phyloP scores from a whole-genome alignment of 208 protist genomes.

The Crithidia expoeki region DNA sequence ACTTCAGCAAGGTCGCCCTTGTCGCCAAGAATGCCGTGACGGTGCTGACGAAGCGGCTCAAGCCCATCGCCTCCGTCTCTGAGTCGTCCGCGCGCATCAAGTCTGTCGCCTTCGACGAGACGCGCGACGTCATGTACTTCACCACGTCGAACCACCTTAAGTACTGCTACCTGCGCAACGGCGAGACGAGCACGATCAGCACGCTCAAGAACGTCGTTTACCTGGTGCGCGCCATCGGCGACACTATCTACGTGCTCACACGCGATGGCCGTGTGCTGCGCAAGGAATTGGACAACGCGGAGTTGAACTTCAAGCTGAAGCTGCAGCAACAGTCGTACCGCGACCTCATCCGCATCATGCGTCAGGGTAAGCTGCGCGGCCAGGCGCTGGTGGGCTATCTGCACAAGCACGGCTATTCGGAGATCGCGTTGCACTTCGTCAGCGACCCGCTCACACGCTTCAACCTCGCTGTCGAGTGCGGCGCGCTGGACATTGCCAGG shows the following conservation, averaged over 20 bases:
- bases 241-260: constrained; percentile 92
- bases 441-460: constrained; percentile 97
- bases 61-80: constrained; percentile 88
- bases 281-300: constrained; percentile 92
- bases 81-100: constrained; percentile 96
- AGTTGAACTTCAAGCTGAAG: constrained; percentile 97
- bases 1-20: constrained; percentile 93
- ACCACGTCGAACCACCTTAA: constrained; percentile 99
- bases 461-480: constrained; percentile 98
- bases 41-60: constrained; percentile 91
- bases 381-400: constrained; percentile 98
- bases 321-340: constrained; percentile 92
- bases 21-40: constrained; percentile 90
- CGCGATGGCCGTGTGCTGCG: constrained; percentile 87
- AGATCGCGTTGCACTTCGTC: constrained; percentile 98
- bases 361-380: constrained; percentile 90
- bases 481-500: constrained; percentile 95
- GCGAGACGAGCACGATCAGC: constrained; percentile 97
- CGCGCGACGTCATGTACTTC: constrained; percentile 97
- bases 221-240: constrained; percentile 87
- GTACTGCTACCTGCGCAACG: constrained; percentile 92
- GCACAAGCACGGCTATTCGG: constrained; percentile 97
- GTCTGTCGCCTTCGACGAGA: constrained; percentile 91
- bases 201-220: constrained; percentile 97
- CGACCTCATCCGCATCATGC: constrained; percentile 95